Evolutionary conservation across 768 basidiomycete species (phyloP), one percentile per base, ranked within the genome.

Genomic region (Mycena chlorophos): DNA sequence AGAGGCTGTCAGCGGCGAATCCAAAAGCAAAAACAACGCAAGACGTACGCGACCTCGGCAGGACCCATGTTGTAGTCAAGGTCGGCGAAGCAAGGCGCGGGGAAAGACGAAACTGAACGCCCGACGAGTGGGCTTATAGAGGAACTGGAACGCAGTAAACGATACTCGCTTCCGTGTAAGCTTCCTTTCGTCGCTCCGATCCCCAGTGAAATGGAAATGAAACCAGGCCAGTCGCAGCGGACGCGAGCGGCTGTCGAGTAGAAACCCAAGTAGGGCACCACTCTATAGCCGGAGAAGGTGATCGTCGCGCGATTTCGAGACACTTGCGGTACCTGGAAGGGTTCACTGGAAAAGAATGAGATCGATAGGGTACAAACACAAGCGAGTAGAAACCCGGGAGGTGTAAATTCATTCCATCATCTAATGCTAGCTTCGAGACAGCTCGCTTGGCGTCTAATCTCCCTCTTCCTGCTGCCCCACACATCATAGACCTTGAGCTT

Each of bases 401-500:
- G n/a, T n/a, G 40, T 42, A 12, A 42, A 14, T 14, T 46, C 51
- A 34, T 47, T 51, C 40, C 20, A 20, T 42, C 58, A 63, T 42
- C 61, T 50, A 54, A 63, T 65, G 19, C 3, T 49, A 17, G 28
- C 40, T 2, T 46, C 64, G 61, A 61, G 55, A 16, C 60, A 71
- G 38, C 68, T 71, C 12, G 62, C 30, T 40, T 66, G 67, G 46
- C 63, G 63, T 45, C 62, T 63, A 2, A 74, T 22, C 38, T 73
- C 71, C 54, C n/a, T n/a, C n/a, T 68, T 76, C 51, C 70, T 67
- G 66, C 76, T 80, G 30, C 75, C 73, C 80, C 80, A 83, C 8
- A 79, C 73, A 47, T 81, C 84, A 75, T 80, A 86, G 38, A 86
- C 78, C 71, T 83, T 85, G 52, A 89, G 65, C 66, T 86, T 87